Evolutionary conservation across 1,284 basidiomycete species (phyloP), one percentile per base, ranked within the genome.

Genomic region (Ganoderma resinaceum): DNA sequence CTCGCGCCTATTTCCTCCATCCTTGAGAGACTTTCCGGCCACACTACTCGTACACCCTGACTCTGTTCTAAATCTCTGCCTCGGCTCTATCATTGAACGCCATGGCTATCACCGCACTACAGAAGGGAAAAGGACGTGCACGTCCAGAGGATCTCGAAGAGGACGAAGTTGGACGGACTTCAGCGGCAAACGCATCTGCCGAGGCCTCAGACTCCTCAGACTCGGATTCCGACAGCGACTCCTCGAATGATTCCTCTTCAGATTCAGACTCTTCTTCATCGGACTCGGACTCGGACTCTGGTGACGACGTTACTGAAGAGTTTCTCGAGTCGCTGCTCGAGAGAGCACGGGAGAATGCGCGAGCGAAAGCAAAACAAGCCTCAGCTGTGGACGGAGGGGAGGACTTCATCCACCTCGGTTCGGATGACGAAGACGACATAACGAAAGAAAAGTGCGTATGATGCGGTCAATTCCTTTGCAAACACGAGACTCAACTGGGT

Each of bases 311-410:
- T 43, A 86, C 86, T 0, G 81, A 84, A 57, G 89, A 89, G 74
- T 89, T 90, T 68, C 82, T 95, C 2, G 84, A 91, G 49, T 87
- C 86, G 12, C 80, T 94, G 0, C 80, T 95, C 35, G 85, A 86
- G 74, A 88, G 83, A 75, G 92, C 87, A 31, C 84, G 85, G 73
- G 79, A 80, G 73, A 89, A 84, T 79, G 87, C 83, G 16, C 74
- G 75, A 65, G 58, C 78, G 64, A 70, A 61, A 26, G 49, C 66
- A 43, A 49, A 64, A 37, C 49, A 64, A 43, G 63, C 63, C 63
- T 59, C 65, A 31, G 66, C 42, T 14, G 63, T 60, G n/a, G 70
- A 63, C 29, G 75, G 66, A 29, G 74, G 76, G 57, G 74, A 82
- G 63, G 78, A 81, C 35, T 79, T 80, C 62, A 79, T 82, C 42